Base-by-base conservation (phyloP, 2,329 filamentous ascomycete species). In the Dactylellina sp. region DNA sequence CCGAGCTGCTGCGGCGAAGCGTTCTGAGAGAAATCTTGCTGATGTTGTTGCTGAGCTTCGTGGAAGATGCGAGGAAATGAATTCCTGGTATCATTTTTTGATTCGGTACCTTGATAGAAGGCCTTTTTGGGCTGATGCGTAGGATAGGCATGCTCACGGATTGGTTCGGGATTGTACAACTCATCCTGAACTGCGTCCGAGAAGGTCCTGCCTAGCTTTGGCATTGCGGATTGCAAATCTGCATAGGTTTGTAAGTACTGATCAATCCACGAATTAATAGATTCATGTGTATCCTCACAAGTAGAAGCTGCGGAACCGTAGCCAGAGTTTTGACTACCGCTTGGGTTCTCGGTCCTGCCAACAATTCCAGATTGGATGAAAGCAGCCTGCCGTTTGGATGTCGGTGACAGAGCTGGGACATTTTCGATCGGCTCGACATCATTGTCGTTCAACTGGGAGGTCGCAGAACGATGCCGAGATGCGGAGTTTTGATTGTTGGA, bases 141-240 rank as follows among this genome's bases (percentile, higher is more conserved):
- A 81, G 28, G 83, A 80, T 81, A 80, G 25, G 79, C 80, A 59
- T 80, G 80, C 76, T 78, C 80, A 80, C 76, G 80, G 81, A 79
- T 52, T 84, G 89, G 88, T 77, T 85, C 86, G 0, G 90, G 89
- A 77, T 89, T 93, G 84, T 91, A 96, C 0, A 96, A 85, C 80
- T 95, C 92, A 80, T 97, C 93, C 78, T 88, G 86, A 79, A 91
- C 94, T 55, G 92, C 86, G 79, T 96, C 92, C 16, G 92, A 94
- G 82, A 95, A 92, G 0, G 93, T 95, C 65, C 92, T 86, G 77
- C 93, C 89, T 76, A 96, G 86, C 81, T 94, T 95, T 24, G 93
- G 90, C 24, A 89, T 83, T 40, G 84, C 83, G 75, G 83, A 81
- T 76, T 83, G 83, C 76, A 87, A 85, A 82, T 87, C 85, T 88